Evolutionary conservation across 2,329 filamentous ascomycete genomes (phyloP).

Genomic region (Zymoseptoria tritici): DNA sequence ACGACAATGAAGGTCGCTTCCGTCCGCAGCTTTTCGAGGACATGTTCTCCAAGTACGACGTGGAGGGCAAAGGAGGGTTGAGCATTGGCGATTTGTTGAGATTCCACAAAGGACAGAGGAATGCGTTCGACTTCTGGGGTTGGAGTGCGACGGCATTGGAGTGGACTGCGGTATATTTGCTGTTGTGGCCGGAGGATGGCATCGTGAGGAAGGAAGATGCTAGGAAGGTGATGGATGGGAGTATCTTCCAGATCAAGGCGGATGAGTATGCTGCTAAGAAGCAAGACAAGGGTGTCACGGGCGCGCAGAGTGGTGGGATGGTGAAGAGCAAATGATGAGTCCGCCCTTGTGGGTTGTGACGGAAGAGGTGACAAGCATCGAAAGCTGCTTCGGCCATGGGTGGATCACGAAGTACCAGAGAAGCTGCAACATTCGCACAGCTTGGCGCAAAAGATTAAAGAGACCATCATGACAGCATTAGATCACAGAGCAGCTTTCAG

Average conservation of each 20-base stretch:
- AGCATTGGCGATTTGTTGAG: conserved; percentile 33
- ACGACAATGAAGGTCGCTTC: conserved; percentile 41
- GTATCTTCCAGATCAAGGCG: conserved; percentile 42
- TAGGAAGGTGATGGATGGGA: conserved; percentile 46
- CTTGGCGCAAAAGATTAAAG: no score
- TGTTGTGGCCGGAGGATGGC: conserved; percentile 51
- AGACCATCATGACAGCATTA: no score
- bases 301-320: not conserved
- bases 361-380: not conserved
- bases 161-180: conserved; percentile 45
- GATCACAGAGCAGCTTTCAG: not conserved
- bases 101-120: conserved; percentile 37
- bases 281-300: not conserved
- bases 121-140: conserved; percentile 39
- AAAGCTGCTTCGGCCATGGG: not conserved
- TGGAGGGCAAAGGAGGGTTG: conserved; percentile 33
- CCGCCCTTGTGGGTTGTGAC: not conserved
- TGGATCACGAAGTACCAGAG: no score
- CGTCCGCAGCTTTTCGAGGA: conserved; percentile 43
- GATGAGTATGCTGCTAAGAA: conserved; percentile 26
- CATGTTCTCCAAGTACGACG: conserved; percentile 41
- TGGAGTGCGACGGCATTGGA: conserved; percentile 41
- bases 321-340: not conserved
- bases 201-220: conserved; percentile 52
- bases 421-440: no score